Conservation (phyloP, 164 flowering plant species). For the Chimonanthus salicifolius region DNA sequence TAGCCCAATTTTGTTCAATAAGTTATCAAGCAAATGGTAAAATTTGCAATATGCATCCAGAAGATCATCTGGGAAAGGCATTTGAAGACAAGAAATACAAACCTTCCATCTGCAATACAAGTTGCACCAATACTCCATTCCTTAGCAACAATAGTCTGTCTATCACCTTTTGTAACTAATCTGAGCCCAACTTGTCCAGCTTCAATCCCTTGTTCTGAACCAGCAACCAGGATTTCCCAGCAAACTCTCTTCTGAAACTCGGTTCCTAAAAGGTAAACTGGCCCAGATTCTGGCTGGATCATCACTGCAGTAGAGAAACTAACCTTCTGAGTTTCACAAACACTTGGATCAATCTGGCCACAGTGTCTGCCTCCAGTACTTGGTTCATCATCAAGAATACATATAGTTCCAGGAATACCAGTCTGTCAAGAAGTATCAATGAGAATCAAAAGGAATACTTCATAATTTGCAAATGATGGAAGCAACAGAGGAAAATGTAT, state of each 20-base stretch:
- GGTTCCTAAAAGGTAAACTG: slow-evolving; percentile 90
- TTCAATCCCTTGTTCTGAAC: slow-evolving; percentile 98
- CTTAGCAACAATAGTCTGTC: slow-evolving; percentile 77
- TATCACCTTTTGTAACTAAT: slow-evolving; percentile 81
- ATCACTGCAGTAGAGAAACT: slow-evolving; percentile 76
- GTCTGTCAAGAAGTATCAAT: slow-evolving; percentile 47
- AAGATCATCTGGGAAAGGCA: not conserved
- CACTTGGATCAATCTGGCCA: slow-evolving; percentile 75
- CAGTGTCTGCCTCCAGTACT: slow-evolving; percentile 75
- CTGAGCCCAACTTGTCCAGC: slow-evolving; percentile 98
- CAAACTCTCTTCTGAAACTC: slow-evolving; percentile 79
- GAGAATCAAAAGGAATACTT: not conserved
- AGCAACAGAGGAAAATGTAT: slow-evolving; percentile 40
- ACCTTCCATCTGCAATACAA: slow-evolving; percentile 99
- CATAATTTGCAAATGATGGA: not conserved
- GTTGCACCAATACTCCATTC: slow-evolving; percentile 94
- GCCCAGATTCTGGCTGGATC: slow-evolving; percentile 98
- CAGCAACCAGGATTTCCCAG: slow-evolving; percentile 97
- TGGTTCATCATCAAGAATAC: slow-evolving; percentile 98
- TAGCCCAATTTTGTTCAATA: not conserved
- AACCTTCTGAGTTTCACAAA: slow-evolving; percentile 71
- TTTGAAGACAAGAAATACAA: slow-evolving; percentile 12
- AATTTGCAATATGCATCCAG: not conserved
- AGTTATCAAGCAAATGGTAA: not conserved
- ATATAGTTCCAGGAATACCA: slow-evolving; percentile 83